phyloP scores from a whole-genome alignment of 1,284 basidiomycete genomes.

The Marasmius tenuissimus region DNA sequence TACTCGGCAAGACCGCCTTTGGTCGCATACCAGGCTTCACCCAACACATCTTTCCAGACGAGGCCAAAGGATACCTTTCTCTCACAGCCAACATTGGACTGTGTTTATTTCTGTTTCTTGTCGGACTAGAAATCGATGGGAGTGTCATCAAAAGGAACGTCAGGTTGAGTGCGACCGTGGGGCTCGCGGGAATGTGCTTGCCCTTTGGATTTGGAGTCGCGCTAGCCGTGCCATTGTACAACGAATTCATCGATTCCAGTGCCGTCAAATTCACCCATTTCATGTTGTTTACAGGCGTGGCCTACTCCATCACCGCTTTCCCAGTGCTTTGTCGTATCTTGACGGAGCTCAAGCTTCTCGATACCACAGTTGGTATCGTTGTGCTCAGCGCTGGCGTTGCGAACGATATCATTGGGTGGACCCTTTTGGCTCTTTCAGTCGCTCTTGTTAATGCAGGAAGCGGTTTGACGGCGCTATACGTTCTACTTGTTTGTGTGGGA shows the following conservation, averaged over 20 bases:
- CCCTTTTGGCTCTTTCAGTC: constrained; percentile 79
- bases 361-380: constrained; percentile 92
- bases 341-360: constrained; percentile 79
- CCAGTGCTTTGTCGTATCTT: constrained; percentile 91
- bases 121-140: constrained; percentile 67
- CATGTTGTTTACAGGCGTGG: constrained; percentile 91
- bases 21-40: constrained; percentile 80
- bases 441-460: constrained; percentile 85
- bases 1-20: constrained; percentile 82
- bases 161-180: constrained; percentile 42
- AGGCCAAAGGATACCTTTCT: constrained; percentile 76
- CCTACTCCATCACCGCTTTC: constrained; percentile 93
- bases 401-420: constrained; percentile 85
- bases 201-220: constrained; percentile 88
- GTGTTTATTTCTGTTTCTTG: constrained; percentile 89
- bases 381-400: constrained; percentile 93
- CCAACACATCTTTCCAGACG: constrained; percentile 75
- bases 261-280: constrained; percentile 75
- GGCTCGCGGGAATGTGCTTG: constrained; percentile 69
- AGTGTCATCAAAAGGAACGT: constrained; percentile 59
- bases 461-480: constrained; percentile 77
- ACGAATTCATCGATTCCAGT: constrained; percentile 67
- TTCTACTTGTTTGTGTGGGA: constrained; percentile 79
- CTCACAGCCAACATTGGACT: constrained; percentile 91
- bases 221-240: constrained; percentile 79